These are phyloP conservation scores for Penicillium sp. DNA, from an alignment of 2,329 filamentous ascomycete species.

Conservation along the genomic window DNA sequence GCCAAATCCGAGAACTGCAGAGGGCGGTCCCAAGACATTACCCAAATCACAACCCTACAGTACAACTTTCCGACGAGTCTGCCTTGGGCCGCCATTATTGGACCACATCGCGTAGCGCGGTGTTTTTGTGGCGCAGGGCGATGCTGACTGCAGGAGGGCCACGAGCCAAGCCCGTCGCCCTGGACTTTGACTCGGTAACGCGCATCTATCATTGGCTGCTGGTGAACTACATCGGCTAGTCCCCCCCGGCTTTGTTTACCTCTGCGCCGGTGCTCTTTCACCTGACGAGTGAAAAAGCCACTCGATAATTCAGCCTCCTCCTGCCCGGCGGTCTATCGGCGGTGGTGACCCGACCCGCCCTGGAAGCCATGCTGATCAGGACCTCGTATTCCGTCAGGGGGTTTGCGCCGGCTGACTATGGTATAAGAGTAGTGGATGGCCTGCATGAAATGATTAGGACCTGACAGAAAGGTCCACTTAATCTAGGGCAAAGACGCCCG, in stretches of 20 bases:
- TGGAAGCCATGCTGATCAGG: background rate
- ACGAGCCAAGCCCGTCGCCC: constrained; percentile 1
- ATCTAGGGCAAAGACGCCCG: background rate
- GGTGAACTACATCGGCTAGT: constrained; percentile 8
- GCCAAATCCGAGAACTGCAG: background rate
- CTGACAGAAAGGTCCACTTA: background rate
- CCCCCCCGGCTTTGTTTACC: background rate
- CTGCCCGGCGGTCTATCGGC: background rate
- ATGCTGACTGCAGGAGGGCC: constrained; percentile 19
- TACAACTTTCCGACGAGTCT: background rate
- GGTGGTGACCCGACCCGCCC: background rate
- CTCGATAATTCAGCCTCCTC: constrained; percentile 7
- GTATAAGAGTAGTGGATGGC: background rate
- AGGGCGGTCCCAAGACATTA: background rate
- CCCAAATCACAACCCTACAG: background rate
- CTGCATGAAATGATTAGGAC: background rate
- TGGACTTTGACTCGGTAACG: constrained; percentile 15
- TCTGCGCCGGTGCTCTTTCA: background rate
- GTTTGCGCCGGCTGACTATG: background rate
- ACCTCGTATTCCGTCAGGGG: background rate
- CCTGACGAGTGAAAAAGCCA: background rate
- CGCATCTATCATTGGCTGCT: constrained; percentile 8
- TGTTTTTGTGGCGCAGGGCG: constrained; percentile 5
- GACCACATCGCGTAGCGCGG: constrained; percentile 10
- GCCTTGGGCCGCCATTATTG: constrained; percentile 18